These are phyloP conservation scores for Mentha longifolia DNA, from an alignment of 257 asterid genomes.

Conservation along the genomic window DNA sequence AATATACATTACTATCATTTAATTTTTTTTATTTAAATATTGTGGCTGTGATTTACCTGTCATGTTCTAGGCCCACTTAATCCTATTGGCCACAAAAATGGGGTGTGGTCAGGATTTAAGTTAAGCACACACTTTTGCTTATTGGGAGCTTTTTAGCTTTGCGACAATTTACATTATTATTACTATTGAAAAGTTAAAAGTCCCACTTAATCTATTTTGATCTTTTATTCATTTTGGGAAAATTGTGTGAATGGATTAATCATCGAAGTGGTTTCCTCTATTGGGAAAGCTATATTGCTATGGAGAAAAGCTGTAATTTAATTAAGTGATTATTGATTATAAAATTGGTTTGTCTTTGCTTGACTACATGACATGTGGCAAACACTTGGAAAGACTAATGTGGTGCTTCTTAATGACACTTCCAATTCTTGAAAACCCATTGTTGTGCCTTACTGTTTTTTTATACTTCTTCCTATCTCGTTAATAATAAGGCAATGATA, in stretches of 20 bases:
- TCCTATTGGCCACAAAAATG: constrained; percentile 30
- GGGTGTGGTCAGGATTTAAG: constrained; percentile 29
- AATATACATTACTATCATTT: constrained; percentile 23
- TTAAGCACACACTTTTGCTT: constrained; percentile 18
- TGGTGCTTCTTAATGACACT: constrained; percentile 22
- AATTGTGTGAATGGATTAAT: constrained; percentile 20
- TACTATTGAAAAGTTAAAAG: constrained; percentile 15
- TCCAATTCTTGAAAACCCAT: neutral
- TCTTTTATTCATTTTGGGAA: constrained; percentile 37
- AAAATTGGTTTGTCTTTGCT: constrained; percentile 25
- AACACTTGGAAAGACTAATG: constrained; percentile 24
- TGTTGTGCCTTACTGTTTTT: too few relatives aligned
- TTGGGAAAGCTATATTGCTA: constrained; percentile 30
- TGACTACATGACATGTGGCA: constrained; percentile 56
- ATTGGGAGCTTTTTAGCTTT: constrained; percentile 22
- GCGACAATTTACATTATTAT: too few relatives aligned
- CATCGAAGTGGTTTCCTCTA: constrained; percentile 32
- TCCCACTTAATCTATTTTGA: constrained; percentile 29
- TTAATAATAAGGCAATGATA: neutral
- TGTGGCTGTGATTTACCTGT: constrained; percentile 29
- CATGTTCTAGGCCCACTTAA: constrained; percentile 36
- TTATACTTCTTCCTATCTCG: too few relatives aligned
- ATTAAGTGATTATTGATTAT: constrained; percentile 30
- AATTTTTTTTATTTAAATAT: constrained; percentile 1
- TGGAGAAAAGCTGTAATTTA: constrained; percentile 23